Evolutionary conservation across 805 yeast genomes (phyloP).

Genomic region (Barnettozyma salicaria): DNA sequence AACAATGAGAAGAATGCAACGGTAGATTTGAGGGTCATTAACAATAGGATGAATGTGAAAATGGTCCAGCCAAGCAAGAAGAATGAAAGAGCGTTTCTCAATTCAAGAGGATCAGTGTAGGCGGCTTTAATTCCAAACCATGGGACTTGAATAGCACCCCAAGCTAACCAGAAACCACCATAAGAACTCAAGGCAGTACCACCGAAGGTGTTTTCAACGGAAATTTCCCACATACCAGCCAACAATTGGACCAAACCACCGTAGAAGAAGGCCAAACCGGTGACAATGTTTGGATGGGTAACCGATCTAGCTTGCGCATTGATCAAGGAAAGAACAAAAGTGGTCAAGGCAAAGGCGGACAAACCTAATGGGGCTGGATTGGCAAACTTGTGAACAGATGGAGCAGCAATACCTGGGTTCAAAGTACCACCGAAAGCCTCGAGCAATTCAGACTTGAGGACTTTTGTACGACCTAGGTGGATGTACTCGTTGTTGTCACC

Average conservation of each 20-base stretch:
- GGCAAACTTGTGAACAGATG: conserved; percentile 53
- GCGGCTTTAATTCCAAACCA: conserved; percentile 57
- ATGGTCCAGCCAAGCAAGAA: conserved; percentile 57
- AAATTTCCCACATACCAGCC: conserved; percentile 65
- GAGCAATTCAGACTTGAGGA: conserved; percentile 51
- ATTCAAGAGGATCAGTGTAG: conserved; percentile 35
- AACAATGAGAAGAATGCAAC: conserved; percentile 56
- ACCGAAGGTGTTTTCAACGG: conserved; percentile 61
- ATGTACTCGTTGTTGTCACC: conserved; percentile 57
- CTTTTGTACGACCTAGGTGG: conserved; percentile 66
- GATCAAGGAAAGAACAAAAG: conserved; percentile 51
- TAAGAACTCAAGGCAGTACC: conserved; percentile 56
- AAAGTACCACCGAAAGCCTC: conserved; percentile 80
- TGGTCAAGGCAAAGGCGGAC: conserved; percentile 55
- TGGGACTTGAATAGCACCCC: conserved; percentile 50
- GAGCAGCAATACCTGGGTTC: conserved; percentile 60
- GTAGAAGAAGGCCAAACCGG: conserved; percentile 53
- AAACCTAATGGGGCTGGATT: conserved; percentile 65
- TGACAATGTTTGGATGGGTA: conserved; percentile 44
- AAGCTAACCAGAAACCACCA: conserved; percentile 70
- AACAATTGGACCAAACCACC: conserved; percentile 56
- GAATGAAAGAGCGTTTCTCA: conserved; percentile 50
- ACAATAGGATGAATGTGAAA: conserved; percentile 47
- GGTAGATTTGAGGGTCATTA: conserved; percentile 59
- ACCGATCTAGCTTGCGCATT: conserved; percentile 53